These are phyloP conservation scores for Aspergillus leporis DNA, from an alignment of 495 filamentous ascomycete species.

Conservation along the genomic window DNA sequence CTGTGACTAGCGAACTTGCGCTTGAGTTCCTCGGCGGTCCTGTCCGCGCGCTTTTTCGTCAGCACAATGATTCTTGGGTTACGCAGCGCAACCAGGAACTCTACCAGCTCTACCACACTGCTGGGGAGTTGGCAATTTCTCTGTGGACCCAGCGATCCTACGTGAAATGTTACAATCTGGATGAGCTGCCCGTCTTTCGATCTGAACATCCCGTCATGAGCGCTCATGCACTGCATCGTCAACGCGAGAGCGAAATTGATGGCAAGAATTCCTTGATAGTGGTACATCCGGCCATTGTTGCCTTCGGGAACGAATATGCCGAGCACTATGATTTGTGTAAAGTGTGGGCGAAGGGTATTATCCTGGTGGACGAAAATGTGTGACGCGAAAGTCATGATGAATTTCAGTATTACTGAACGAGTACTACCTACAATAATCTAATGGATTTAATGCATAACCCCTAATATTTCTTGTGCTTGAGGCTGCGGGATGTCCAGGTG, in stretches of 20 bases:
- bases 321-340: conserved; percentile 16
- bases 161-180: conserved; percentile 1
- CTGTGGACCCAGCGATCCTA: conserved; percentile 15
- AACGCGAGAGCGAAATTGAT: conserved; percentile 12
- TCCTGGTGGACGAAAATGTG: conserved; percentile 12
- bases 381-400: neutral
- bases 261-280: conserved; percentile 8
- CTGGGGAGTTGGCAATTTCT: conserved; percentile 14
- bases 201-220: neutral
- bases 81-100: conserved; percentile 8
- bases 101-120: conserved; percentile 6
- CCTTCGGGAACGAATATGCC: conserved; percentile 14
- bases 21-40: conserved; percentile 1
- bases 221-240: conserved; percentile 17
- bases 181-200: conserved; percentile 2
- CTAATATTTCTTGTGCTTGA: neutral
- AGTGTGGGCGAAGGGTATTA: conserved; percentile 13
- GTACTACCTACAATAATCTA: neutral
- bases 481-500: neutral
- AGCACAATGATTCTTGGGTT: neutral
- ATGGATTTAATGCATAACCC: neutral
- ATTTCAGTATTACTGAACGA: neutral
- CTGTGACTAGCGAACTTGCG: neutral
- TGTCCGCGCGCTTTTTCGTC: conserved; percentile 2
- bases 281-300: conserved; percentile 14